Evolutionary conservation across 1,284 basidiomycete species (phyloP).

Genomic region (Coniophora puteana): DNA sequence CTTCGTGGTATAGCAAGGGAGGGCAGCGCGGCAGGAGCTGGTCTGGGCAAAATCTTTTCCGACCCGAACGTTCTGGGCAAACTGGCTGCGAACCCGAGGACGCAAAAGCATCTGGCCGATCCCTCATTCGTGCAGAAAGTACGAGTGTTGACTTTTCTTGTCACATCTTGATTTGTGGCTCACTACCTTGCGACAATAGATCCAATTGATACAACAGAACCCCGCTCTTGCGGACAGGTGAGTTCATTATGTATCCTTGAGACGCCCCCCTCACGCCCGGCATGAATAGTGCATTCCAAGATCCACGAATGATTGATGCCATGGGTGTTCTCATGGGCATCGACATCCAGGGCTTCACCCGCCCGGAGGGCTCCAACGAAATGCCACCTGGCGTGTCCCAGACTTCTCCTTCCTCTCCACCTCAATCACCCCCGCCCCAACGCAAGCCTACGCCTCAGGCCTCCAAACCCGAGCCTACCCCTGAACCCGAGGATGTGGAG

Average conservation of each 20-base stretch:
- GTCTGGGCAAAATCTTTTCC: conserved; percentile 78
- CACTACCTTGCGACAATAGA: conserved; percentile 29
- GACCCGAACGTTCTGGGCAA: conserved; percentile 85
- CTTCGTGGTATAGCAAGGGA: conserved; percentile 33
- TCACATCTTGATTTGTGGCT: background rate
- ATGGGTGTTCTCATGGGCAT: conserved; percentile 93
- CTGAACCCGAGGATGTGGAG: conserved; percentile 56
- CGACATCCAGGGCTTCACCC: conserved; percentile 85
- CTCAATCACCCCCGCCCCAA: conserved; percentile 39
- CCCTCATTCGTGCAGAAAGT: conserved; percentile 75
- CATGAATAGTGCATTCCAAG: conserved; percentile 51
- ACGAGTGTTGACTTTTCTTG: conserved; percentile 4
- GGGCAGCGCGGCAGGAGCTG: conserved; percentile 41
- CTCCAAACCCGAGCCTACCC: conserved; percentile 33
- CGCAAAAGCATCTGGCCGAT: conserved; percentile 80
- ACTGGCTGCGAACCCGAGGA: conserved; percentile 85
- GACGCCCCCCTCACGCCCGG: background rate
- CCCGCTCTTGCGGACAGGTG: conserved; percentile 56
- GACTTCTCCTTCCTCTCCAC: conserved; percentile 29
- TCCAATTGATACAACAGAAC: conserved; percentile 61
- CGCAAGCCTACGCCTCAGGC: conserved; percentile 35
- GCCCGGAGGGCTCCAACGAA: conserved; percentile 84
- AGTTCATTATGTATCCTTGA: conserved; percentile 18
- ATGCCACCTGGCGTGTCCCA: conserved; percentile 58
- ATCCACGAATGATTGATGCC: conserved; percentile 93